These are phyloP conservation scores for Rachicladosporium sp. DNA, from an alignment of 2,329 filamentous ascomycete genomes.

Conservation along the genomic window DNA sequence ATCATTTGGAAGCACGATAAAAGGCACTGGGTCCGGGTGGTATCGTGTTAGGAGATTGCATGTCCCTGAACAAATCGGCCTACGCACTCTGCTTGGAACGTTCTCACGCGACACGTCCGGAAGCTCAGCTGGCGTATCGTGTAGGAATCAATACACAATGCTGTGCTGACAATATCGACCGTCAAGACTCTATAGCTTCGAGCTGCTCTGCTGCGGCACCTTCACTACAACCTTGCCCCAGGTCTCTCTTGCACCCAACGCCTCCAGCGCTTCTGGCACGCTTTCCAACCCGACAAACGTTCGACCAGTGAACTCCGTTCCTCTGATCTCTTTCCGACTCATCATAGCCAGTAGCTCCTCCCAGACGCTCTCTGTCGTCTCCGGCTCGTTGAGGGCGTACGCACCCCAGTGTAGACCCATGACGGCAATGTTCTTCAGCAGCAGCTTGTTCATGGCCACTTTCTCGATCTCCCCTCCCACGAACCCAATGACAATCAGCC, in stretches of 20 bases:
- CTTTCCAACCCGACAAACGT: slow-evolving; percentile 73
- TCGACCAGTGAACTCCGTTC: slow-evolving; percentile 71
- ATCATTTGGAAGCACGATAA: no score
- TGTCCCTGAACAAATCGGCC: no score
- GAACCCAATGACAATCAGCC: slow-evolving; percentile 80
- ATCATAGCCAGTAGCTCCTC: slow-evolving; percentile 69
- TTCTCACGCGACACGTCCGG: no score
- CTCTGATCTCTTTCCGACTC: slow-evolving; percentile 61
- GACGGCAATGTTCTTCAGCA: slow-evolving; percentile 85
- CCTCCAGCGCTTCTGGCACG: slow-evolving; percentile 62
- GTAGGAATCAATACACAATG: neutral
- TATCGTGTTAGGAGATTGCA: no score
- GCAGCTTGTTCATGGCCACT: slow-evolving; percentile 79
- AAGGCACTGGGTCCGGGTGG: no score
- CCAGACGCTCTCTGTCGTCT: slow-evolving; percentile 65
- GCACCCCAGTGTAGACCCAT: slow-evolving; percentile 88
- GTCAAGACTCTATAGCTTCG: slow-evolving; percentile 1
- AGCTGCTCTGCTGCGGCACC: slow-evolving; percentile 47
- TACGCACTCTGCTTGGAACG: no score
- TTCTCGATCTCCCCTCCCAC: slow-evolving; percentile 80
- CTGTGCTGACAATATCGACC: neutral
- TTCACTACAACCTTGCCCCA: slow-evolving; percentile 96
- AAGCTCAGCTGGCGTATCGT: no score
- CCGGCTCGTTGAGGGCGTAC: slow-evolving; percentile 61
- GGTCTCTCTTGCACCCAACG: slow-evolving; percentile 66